These are phyloP conservation scores for Heimioporus sp. DNA, from an alignment of 768 basidiomycete species.

Conservation along the genomic window DNA sequence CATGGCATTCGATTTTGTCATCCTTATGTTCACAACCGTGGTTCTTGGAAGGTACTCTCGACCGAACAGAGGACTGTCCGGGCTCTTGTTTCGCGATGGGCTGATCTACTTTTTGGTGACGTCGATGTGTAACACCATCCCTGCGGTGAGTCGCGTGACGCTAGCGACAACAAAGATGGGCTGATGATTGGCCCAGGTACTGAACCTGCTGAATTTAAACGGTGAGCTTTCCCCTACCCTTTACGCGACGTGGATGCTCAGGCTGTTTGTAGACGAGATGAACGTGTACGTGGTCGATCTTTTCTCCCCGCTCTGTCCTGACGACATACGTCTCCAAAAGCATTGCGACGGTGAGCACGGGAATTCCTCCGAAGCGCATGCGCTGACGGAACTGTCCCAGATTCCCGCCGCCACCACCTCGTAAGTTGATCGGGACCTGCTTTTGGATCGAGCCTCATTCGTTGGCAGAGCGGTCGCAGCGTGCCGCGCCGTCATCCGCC, in stretches of 20 bases:
- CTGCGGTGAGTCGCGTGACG: constrained; percentile 47
- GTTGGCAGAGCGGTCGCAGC: constrained; percentile 41
- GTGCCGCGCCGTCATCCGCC: constrained; percentile 63
- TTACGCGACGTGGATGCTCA: background rate
- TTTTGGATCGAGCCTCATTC: constrained; percentile 2
- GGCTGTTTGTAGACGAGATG: constrained; percentile 21
- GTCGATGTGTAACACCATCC: constrained; percentile 63
- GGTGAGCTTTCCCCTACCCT: constrained; percentile 11
- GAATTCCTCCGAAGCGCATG: background rate
- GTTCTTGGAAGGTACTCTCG: constrained; percentile 45
- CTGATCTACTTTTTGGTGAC: constrained; percentile 67
- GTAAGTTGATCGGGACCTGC: constrained; percentile 33
- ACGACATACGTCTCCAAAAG: constrained; percentile 5
- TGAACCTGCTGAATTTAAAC: constrained; percentile 25
- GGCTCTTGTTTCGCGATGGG: constrained; percentile 70
- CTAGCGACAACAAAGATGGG: background rate
- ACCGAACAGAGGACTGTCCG: constrained; percentile 59
- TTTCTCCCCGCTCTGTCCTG: background rate
- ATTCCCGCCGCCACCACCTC: constrained; percentile 66
- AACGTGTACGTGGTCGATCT: constrained; percentile 18
- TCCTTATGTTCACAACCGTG: constrained; percentile 53
- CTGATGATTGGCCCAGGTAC: constrained; percentile 14
- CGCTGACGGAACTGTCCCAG: constrained; percentile 24
- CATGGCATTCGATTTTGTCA: constrained; percentile 66
- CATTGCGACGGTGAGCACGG: constrained; percentile 22